Evolutionary conservation across 2,329 filamentous ascomycete species (phyloP).

Genomic region (Dactylellina drechsleri): DNA sequence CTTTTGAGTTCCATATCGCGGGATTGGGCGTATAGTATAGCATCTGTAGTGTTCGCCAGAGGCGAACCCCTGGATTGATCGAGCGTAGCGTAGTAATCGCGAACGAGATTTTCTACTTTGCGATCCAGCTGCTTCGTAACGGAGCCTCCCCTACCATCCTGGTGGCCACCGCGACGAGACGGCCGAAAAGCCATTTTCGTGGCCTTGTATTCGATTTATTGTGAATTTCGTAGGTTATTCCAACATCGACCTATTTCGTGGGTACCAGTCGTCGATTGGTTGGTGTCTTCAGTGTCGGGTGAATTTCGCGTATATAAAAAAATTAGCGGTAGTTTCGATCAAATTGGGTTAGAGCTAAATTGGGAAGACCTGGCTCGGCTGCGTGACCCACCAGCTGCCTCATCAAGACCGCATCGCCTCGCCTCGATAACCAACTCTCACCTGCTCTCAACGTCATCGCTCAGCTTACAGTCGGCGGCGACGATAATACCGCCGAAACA

Average conservation of each 20-base stretch:
- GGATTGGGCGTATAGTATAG: constrained; percentile 78
- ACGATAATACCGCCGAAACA: not conserved
- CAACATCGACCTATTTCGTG: no score
- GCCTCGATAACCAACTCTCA: not conserved
- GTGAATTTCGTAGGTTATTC: not conserved
- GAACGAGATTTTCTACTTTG: constrained; percentile 57
- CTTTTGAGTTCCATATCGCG: constrained; percentile 69
- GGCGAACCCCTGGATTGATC: not conserved
- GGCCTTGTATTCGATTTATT: no score
- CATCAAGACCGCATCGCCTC: not conserved
- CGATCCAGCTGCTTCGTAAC: constrained; percentile 54
- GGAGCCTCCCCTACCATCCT: constrained; percentile 27
- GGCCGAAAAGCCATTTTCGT: constrained; percentile 36
- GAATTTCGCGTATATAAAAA: not conserved
- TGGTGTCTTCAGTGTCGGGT: not conserved
- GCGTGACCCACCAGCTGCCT: constrained; percentile 22
- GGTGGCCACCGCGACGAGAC: constrained; percentile 29
- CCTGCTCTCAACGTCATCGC: constrained; percentile 27
- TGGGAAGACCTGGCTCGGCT: constrained; percentile 24
- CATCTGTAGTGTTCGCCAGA: constrained; percentile 64
- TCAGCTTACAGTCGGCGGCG: not conserved
- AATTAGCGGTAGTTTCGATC: no score
- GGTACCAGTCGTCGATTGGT: not conserved
- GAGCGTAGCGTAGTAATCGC: constrained; percentile 39
- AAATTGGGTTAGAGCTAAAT: no score